phyloP scores from a whole-genome alignment of 2,329 filamentous ascomycete genomes.

The Pseudopithomyces maydicus region DNA sequence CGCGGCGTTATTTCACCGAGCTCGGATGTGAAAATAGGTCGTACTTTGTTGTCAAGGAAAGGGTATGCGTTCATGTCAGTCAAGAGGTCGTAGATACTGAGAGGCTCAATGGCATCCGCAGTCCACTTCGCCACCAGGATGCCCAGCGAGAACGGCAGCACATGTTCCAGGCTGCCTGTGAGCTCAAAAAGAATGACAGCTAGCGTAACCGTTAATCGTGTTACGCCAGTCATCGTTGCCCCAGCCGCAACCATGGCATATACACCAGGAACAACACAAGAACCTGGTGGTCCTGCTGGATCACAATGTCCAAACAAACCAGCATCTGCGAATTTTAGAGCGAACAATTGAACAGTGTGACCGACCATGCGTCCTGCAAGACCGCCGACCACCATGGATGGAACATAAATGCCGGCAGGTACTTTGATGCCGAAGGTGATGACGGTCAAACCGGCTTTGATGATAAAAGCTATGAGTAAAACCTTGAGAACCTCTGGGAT shows the following conservation, averaged over 20 bases:
- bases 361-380: slow-evolving; percentile 87
- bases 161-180: slow-evolving; percentile 92
- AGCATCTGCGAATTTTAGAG: slow-evolving; percentile 73
- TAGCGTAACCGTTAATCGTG: slow-evolving; percentile 87
- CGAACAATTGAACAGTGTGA: slow-evolving; percentile 81
- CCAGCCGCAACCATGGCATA: slow-evolving; percentile 95
- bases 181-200: slow-evolving; percentile 96
- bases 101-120: slow-evolving; percentile 89
- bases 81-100: slow-evolving; percentile 92
- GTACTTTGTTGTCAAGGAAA: slow-evolving; percentile 94
- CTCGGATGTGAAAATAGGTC: slow-evolving; percentile 87
- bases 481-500: slow-evolving; percentile 79
- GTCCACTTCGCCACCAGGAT: slow-evolving; percentile 98
- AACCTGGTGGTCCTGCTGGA: slow-evolving; percentile 68
- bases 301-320: slow-evolving; percentile 77
- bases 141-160: slow-evolving; percentile 89
- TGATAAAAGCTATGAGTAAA: slow-evolving; percentile 77
- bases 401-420: slow-evolving; percentile 95
- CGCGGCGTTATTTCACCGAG: slow-evolving; percentile 85
- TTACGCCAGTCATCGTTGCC: slow-evolving; percentile 97
- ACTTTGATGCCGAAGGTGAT: slow-evolving; percentile 97
- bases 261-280: slow-evolving; percentile 93
- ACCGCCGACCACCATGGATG: slow-evolving; percentile 97
- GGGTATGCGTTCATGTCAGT: slow-evolving; percentile 98
- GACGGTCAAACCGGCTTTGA: slow-evolving; percentile 86